A percentile compares a stretch with the other conserved stretches of the same genome.
Conservation (phyloP, 768 basidiomycete genomes). For the Hydnomerulius pinastri region DNA sequence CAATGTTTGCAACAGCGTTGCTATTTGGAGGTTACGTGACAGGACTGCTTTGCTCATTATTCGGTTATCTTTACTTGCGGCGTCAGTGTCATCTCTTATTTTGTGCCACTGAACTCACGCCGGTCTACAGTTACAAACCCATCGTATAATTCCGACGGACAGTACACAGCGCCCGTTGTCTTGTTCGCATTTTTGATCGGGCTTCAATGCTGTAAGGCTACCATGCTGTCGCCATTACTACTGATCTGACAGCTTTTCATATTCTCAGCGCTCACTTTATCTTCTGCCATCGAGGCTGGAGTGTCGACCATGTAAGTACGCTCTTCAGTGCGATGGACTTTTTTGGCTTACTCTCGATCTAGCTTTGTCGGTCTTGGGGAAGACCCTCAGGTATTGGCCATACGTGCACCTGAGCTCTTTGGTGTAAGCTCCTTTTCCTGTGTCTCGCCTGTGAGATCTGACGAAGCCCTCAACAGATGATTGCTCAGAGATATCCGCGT, state of each 20-base stretch:
- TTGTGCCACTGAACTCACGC: neutral
- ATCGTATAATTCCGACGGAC: constrained; percentile 69
- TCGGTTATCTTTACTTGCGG: constrained; percentile 76
- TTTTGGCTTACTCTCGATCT: neutral
- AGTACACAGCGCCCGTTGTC: constrained; percentile 77
- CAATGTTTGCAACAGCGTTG: constrained; percentile 44
- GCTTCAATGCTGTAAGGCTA: constrained; percentile 61
- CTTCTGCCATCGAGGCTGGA: constrained; percentile 79
- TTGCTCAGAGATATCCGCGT: constrained; percentile 65
- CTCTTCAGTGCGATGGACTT: neutral
- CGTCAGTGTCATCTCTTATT: constrained; percentile 41
- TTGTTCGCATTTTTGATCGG: constrained; percentile 84
- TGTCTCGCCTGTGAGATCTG: constrained; percentile 8
- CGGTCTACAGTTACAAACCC: constrained; percentile 62
- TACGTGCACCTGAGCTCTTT: constrained; percentile 73
- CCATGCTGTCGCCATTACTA: neutral
- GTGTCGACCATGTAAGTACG: constrained; percentile 77
- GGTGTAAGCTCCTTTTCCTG: constrained; percentile 38
- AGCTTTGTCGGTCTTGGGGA: constrained; percentile 86
- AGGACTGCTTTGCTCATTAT: constrained; percentile 72
- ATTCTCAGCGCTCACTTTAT: constrained; percentile 61
- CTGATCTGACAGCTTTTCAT: constrained; percentile 4
- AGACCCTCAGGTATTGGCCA: constrained; percentile 75
- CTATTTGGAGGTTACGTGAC: constrained; percentile 82
- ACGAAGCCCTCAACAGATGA: constrained; percentile 44